Evolutionary conservation across 208 protist genomes (phyloP), one percentile per base, ranked within the genome.

Genomic region (Porcisia hertigi): DNA sequence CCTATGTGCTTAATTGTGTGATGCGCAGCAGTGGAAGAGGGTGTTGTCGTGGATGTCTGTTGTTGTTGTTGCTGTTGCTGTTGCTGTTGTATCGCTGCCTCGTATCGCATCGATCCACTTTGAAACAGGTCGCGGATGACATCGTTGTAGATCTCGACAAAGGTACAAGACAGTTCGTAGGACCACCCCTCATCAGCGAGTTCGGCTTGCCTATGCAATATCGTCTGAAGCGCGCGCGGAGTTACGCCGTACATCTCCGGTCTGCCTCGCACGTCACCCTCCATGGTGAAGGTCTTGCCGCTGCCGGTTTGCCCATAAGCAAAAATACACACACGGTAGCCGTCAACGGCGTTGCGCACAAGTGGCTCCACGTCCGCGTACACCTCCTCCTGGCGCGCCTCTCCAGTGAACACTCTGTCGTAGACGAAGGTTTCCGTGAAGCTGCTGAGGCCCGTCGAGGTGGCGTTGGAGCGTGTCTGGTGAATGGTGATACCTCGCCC

Each of bases 71-170:
- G n/a, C 49, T 49, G 65, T 53, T 77, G 59, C 52, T 69, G 58
- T n/a, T 77, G 49, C 53, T 72, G 66, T 53, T 74, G 60, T 69
- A 67, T 11, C 30, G 49, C 54, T 14, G 82, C 64, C 66, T 94
- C 88, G 71, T 97, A 96, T 63, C 52, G 41, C 23, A 88, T 30
- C 9, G 87, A 82, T 2, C 87, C 84, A 52, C 80, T 86, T 77
- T 95, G 89, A 25, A 94, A 83, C n/a, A 98, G 70, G 67, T 98
- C 94, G 0, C 90, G 86, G 52, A 97, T 91, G 23, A 86, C 85
- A 73, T 98, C 95, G 79, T 97, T 98, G 88, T 98, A 97, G 73
- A 98, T 97, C 77, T 98, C 94, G 7, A 98, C 80, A 71, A 96
- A 95, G 66, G 83, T 89, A 78, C 90, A 95, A 4, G 82, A 85